phyloP scores from a whole-genome alignment of 1,139 yeast genomes.

The Meyerozyma sp. region DNA sequence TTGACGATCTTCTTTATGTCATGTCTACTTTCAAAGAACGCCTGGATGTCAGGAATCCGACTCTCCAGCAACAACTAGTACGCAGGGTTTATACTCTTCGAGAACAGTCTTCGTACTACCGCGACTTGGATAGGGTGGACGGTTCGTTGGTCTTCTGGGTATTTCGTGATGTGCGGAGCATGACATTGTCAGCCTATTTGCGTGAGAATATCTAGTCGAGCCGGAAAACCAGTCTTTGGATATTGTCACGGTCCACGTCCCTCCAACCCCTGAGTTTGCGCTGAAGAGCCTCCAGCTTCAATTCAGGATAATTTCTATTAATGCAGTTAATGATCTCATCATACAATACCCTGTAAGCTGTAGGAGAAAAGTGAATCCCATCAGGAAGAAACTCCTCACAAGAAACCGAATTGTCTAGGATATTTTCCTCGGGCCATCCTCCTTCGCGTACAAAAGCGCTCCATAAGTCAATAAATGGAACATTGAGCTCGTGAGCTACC shows the following conservation, averaged over 20 bases:
- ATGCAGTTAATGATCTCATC: conserved; percentile 37
- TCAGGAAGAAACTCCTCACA: conserved; percentile 31
- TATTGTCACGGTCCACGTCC: conserved; percentile 15
- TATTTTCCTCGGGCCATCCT: conserved; percentile 12
- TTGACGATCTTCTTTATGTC: not conserved
- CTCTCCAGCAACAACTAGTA: not conserved
- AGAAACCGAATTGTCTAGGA: conserved; percentile 10
- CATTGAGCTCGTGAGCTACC: conserved; percentile 38
- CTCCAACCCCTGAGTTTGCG: conserved; percentile 33
- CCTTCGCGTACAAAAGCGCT: conserved; percentile 30
- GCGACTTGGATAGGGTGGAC: not conserved
- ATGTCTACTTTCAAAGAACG: not conserved
- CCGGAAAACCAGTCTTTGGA: not conserved
- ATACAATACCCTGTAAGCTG: conserved; percentile 53
- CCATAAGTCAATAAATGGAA: conserved; percentile 55
- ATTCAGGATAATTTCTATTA: conserved; percentile 40
- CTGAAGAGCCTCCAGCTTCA: conserved; percentile 30
- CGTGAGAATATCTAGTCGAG: not conserved
- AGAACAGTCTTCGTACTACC: not conserved
- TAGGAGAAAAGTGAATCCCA: conserved; percentile 65
- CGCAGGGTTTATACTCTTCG: not conserved
- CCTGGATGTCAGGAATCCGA: not conserved
- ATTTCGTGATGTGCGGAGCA: conserved; percentile 1
- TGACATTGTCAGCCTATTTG: not conserved
- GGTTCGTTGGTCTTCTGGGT: not conserved